Evolutionary conservation across 2,329 filamentous ascomycete species (phyloP), one percentile per base, ranked within the genome.

Genomic region (Colletotrichum musae): DNA sequence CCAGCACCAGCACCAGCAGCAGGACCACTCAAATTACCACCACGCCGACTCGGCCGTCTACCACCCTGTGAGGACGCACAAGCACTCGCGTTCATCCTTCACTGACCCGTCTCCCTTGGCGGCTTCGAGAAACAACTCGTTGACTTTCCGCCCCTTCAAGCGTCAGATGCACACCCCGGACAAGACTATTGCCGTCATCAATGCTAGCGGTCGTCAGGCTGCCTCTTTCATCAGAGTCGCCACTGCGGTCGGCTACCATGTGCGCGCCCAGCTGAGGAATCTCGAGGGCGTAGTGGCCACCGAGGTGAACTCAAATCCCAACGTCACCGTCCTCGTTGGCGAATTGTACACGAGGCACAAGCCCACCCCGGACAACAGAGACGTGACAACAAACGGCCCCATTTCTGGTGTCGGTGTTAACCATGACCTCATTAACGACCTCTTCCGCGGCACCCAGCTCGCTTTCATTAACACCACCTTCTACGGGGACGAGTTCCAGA

Each of bases 391-490:
- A 81, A 92, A 86, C 84, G 93, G 80, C 72, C 88, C 78, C 76
- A 92, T 89, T 60, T 85, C 85, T 50, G 88, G 87, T 51, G 86
- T 90, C 71, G 88, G 92, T 71, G 89, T 95, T 76, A 94, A 94
- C 78, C 87, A 91, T 74, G 85, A 85, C 1, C 81, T 97, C 73
- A 92, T 97, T 77, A 86, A 88, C 62, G 87, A 92, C 73, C 87
- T 98, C 21, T 98, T 98, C 85, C 85, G 87, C 45, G 94, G 93
- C 71, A 92, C 93, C 24, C 92, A 97, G 74, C 87, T 97, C 59
- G 96, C 96, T 69, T 99, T 98, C 81, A 94, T 98, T 84, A 99
- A 99, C 84, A 99, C 96, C 50, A 97, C 94, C 5, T 97, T 97
- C 76, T 97, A 97, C 84, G 96, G 95, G 59, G 94, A 98, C 81